phyloP scores from a whole-genome alignment of 2,329 filamentous ascomycete species.

The Xylariaceae sp. region DNA sequence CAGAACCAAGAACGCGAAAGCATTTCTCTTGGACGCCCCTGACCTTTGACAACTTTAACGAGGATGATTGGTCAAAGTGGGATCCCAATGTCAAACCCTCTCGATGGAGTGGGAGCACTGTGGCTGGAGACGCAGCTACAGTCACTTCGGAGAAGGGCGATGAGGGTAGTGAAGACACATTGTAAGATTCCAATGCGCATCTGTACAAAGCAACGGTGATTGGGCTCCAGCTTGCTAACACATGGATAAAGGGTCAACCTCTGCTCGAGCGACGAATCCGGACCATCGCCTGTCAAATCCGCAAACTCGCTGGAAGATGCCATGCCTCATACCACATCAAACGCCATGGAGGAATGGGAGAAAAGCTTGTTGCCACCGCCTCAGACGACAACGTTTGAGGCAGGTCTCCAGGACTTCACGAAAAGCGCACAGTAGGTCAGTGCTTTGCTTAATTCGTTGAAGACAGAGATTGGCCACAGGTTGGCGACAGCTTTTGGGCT shows the following conservation, averaged over 20 bases:
- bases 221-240: constrained; percentile 20
- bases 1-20: constrained; percentile 42
- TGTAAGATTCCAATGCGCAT: constrained; percentile 39
- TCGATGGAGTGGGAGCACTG: constrained; percentile 60
- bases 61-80: constrained; percentile 62
- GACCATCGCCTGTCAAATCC: constrained; percentile 29
- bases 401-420: constrained; percentile 10
- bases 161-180: constrained; percentile 39
- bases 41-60: constrained; percentile 52
- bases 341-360: constrained; percentile 89
- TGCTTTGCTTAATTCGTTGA: background rate
- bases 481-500: background rate
- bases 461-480: background rate
- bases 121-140: constrained; percentile 42
- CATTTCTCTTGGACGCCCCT: constrained; percentile 57
- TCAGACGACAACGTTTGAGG: constrained; percentile 23
- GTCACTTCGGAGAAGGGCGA: constrained; percentile 45
- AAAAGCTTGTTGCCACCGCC: constrained; percentile 59
- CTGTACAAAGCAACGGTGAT: background rate
- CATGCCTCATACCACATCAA: constrained; percentile 68
- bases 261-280: constrained; percentile 27
- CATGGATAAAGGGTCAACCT: constrained; percentile 28
- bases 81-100: constrained; percentile 51
- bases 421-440: constrained; percentile 11
- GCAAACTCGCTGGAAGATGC: constrained; percentile 46